Base-by-base conservation (phyloP, 2,329 filamentous ascomycete genomes). In the Xylaria sp. region DNA sequence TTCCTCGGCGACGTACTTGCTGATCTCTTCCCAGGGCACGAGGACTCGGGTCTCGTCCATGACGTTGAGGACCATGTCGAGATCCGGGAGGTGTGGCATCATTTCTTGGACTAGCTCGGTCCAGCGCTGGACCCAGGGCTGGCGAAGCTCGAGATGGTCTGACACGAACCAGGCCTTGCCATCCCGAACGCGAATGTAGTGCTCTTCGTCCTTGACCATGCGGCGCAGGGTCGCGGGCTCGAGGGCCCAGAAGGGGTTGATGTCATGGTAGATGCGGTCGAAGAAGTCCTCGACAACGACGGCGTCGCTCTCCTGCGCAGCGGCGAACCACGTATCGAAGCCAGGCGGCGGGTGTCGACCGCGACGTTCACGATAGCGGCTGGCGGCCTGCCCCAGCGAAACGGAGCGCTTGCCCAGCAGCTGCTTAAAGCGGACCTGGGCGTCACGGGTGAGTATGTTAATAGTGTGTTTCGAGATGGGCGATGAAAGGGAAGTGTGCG, bases 51-150 rank as follows among this genome's bases (percentile, higher is more conserved):
- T 85, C 75, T 91, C 88, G 75, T 91, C 89, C 79, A 90, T 83
- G 61, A 84, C 82, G 75, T 91, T 91, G 80, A 91, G 87, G 12
- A 88, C 86, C 81, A 91, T 90, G 75, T 91, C 88, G 76, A 91
- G 86, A 69, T 91, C 88, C 4, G 89, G 89, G 25, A 91, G 76
- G 59, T 84, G 80, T 16, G 82, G 75, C 71, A 72, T 68, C 29
- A 89, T 86, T 63, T 85, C 84, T 2, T 77, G 72, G n/a, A 90
- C 83, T 13, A 88, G 80, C 2, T 80, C 76, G 2, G 81, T 81
- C 85, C 85, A 87, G 25, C 82, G 78, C 73, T 84, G 75, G 42
- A 85, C 75, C 81, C 83, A 85, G 1, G 79, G 77, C 27, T 83
- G 81, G n/a, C 69, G 69, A 18, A 67, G 47, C 51, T 71, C 69